A percentile compares a stretch with the other conserved stretches of the same genome.
Conservation (phyloP, 140 eudicot genomes). For the Flaveria floridana region DNA sequence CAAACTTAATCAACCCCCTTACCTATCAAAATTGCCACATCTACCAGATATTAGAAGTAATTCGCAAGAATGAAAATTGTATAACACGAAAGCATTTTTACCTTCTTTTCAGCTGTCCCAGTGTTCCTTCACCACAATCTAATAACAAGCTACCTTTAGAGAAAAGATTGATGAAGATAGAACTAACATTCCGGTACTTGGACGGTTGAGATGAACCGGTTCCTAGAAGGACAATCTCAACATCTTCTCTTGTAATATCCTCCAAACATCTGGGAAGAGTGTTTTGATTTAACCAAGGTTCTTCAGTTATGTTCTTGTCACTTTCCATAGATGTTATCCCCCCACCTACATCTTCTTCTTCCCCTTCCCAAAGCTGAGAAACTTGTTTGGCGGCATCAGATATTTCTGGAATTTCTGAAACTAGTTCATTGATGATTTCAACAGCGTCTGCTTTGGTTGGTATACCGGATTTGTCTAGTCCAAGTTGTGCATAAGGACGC, state of each 20-base stretch:
- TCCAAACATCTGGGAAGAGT: conserved; percentile 66
- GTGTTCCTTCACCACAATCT: conserved; percentile 92
- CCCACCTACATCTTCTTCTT: conserved; percentile 26
- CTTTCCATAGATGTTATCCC: conserved; percentile 10
- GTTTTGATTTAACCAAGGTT: conserved; percentile 70
- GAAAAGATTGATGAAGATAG: conserved; percentile 77
- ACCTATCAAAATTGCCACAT: no score
- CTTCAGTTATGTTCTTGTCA: conserved; percentile 43
- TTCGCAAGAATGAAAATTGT: background rate
- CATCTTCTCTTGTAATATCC: conserved; percentile 65
- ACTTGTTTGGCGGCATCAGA: conserved; percentile 67
- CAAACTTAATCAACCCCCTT: no score
- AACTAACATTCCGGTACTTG: conserved; percentile 78
- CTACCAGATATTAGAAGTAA: background rate
- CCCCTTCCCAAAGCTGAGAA: conserved; percentile 42
- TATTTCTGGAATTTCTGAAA: conserved; percentile 70
- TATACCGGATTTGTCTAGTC: conserved; percentile 63
- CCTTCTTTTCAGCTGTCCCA: conserved; percentile 94
- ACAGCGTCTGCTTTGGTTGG: conserved; percentile 36
- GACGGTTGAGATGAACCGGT: conserved; percentile 96
- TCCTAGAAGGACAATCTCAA: conserved; percentile 88
- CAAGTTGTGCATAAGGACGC: conserved; percentile 72
- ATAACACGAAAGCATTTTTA: conserved; percentile 8
- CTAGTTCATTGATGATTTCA: conserved; percentile 51
- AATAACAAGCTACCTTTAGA: conserved; percentile 71